Evolutionary conservation across 345 rosid species (phyloP), one percentile per base, ranked within the genome.

Genomic region (Geranium brycei): DNA sequence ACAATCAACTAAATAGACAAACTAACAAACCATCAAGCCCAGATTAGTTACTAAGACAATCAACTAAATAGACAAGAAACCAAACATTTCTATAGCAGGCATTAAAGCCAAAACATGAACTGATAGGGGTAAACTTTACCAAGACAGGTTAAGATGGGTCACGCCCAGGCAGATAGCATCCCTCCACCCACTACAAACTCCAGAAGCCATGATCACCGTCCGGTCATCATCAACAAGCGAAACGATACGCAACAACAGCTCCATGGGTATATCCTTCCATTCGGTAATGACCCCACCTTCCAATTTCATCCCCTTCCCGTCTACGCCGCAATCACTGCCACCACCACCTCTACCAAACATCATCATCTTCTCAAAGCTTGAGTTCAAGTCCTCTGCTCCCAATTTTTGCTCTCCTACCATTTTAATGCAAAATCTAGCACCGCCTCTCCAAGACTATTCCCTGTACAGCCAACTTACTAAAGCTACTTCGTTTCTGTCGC

Each of bases 221-320:
- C 86, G 88, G 75, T 89, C 97, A 80, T 80, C 82, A 74, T 81
- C 82, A 7, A 83, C 88, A 40, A 89, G 90, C 0, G 97, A 85
- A 64, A 87, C 70, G 56, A 92, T 83, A 71, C 88, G 72, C 72
- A 86, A 67, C 64, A 92, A 65, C 19, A 92, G 82, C 80, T 92
- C 98, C 77, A 83, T 76, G 5, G 96, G 98, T 41, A 92, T 92
- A 56, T 92, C 97, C 75, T 82, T 86, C 97, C 98, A 92, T 66
- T 86, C 88, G 1, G 77, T 69, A 64, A 86, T 86, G 40, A 47
- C 78, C 61, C 65, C 63, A 30, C 79, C 84, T 59, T 82, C 88
- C 84, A 83, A 79, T 71, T 73, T 79, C 78, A 62, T 67, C 60
- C 19, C 61, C 23, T 58, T 51, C 63, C 51, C 12, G 19, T 7